These are phyloP conservation scores for Nigrospora osmanthi DNA, from an alignment of 2,329 filamentous ascomycete genomes.

Conservation along the genomic window DNA sequence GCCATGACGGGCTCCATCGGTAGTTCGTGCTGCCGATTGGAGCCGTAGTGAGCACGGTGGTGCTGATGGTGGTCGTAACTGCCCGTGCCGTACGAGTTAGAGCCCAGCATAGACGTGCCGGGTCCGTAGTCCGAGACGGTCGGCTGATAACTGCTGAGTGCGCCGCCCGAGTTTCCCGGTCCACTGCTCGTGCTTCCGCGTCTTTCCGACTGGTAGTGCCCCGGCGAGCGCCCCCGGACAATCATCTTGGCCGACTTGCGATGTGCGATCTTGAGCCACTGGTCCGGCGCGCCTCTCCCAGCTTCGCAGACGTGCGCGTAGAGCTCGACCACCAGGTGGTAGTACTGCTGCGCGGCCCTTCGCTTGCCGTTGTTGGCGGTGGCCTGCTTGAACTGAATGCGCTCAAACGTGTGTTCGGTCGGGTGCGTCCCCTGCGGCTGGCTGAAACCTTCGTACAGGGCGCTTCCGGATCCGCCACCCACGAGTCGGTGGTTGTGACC, in stretches of 20 bases:
- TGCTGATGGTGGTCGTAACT: constrained; percentile 31
- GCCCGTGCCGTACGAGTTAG: constrained; percentile 22
- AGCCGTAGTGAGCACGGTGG: constrained; percentile 26
- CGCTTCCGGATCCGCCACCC: constrained; percentile 14
- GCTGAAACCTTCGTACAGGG: constrained; percentile 27
- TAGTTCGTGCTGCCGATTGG: constrained; percentile 38
- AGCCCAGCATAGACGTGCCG: constrained; percentile 29
- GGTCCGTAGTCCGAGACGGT: constrained; percentile 29
- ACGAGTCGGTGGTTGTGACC: constrained; percentile 24
- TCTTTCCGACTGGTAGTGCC: constrained; percentile 68
- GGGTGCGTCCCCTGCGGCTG: constrained; percentile 31
- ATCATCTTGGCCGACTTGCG: constrained; percentile 75
- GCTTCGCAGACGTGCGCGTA: constrained; percentile 66
- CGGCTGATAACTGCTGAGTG: constrained; percentile 38
- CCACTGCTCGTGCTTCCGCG: constrained; percentile 64
- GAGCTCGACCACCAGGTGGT: constrained; percentile 81
- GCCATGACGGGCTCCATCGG: constrained; percentile 29
- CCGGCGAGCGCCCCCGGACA: constrained; percentile 76
- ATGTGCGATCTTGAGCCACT: constrained; percentile 64
- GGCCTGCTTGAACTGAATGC: constrained; percentile 90
- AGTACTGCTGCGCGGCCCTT: constrained; percentile 84
- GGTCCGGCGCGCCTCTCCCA: constrained; percentile 36
- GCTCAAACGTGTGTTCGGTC: constrained; percentile 64
- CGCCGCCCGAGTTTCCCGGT: constrained; percentile 24
- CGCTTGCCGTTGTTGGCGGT: constrained; percentile 92